Base-by-base conservation (phyloP, 352 stramenopile genomes). In the Pythium sp. region DNA sequence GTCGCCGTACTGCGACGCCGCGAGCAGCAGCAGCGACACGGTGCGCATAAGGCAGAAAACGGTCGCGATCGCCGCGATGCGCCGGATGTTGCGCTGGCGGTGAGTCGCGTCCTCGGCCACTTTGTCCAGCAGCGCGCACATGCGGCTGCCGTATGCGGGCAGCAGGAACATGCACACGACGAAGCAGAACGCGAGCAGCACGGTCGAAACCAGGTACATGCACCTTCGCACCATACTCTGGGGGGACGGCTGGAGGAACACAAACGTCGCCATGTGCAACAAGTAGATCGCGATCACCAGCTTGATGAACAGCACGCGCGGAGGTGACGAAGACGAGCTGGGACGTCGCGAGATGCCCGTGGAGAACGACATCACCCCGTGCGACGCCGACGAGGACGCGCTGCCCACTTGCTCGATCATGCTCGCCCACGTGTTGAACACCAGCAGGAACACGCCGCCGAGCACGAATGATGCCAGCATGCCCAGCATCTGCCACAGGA, bases 341-440 rank as follows among this genome's bases (percentile, higher is more conserved):
- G 63, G 5, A 66, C 32, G 34, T 67, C 63, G 38, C 26, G 36
- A 41, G 24, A 58, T 9, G 6, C 34, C 24, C 55, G 49, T 41
- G 30, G 63, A 9, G 51, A 59, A 67, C 20, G 61, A 38, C 34
- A 51, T 36, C 43, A 55, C 38, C 14, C 51, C 51, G 24, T 58
- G 51, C 2, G 51, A 36, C 15, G 30, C 56, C 3, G 30, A 36
- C 34, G 58, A 64, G 7, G 63, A 46, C 58, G 63, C 53, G 8
- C 54, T 73, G 18, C 73, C 74, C 38, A 90, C 81, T 36, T 81
- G 76, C 62, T 87, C 81, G 65, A 90, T 79, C 79, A 90, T 90
- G 55, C 76, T 70, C 3, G 81, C 81, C 79, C 81, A 90, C 46
- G 81, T 90, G 58, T 86, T 87, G 66, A 90, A 86, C 38, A 90